Base-by-base conservation (phyloP, 257 asterid species). In the Solanum gracilifrons region DNA sequence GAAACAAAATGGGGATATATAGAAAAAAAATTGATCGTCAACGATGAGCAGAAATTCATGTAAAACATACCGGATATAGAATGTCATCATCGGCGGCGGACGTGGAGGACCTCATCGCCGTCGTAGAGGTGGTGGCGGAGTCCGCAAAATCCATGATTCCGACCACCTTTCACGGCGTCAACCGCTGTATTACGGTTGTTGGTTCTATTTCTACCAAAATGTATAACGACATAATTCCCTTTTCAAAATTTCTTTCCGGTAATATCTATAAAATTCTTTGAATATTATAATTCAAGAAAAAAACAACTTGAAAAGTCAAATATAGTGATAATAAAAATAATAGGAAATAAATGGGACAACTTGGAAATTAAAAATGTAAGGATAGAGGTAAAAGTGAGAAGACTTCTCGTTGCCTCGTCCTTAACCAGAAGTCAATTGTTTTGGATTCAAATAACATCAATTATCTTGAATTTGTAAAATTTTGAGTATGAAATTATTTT, bases 111-210 rank as follows among this genome's bases (percentile, higher is more conserved):
- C 21, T 62, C 15, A 66, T 62, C 39, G 58, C 83, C 58, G 58
- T 75, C 83, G 6, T n/a, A 8, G 84, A 39, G 39, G 68, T 1
- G 69, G 43, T 48, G 85, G 69, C 43, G 85, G 69, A 48, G 71
- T 82, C 68, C 10, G 27, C 66, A 80, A 85, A 86, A 79, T 89
- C 93, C 93, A 91, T 91, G 25, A 3, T 48, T 80, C 48, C 66
- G 82, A 84, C 87, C 66, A 72, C 88, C 74, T 23, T 48, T 85
- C 87, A 85, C 82, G 83, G 64, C 51, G 71, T 86, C 72, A 80
- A 80, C 85, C 41, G 68, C 68, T 46, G 41, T 46, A 48, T 46
- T 80, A 15, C 32, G n/a, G 60, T 46, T 16, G 37, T 25, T 77
- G n/a, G 15, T 79, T 79, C 37, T 8, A 79, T 7, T 79, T 55